These are phyloP conservation scores for Crucibulum cyathiforme DNA, from an alignment of 1,284 basidiomycete species.

Conservation along the genomic window DNA sequence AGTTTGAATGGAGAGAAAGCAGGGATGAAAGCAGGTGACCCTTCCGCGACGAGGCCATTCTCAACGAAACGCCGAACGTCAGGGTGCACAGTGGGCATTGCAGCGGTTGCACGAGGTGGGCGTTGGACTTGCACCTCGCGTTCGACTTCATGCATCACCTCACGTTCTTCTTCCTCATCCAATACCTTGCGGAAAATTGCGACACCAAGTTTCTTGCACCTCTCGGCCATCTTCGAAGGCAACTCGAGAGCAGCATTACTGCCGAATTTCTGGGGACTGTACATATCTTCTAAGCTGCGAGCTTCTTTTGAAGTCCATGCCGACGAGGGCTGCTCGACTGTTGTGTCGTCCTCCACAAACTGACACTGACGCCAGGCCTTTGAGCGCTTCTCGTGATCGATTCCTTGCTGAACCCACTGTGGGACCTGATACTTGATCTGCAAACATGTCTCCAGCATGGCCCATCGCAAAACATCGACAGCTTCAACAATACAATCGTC, in stretches of 20 bases:
- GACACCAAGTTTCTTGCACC: not conserved
- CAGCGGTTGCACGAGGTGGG: conserved; percentile 33
- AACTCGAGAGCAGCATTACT: not conserved
- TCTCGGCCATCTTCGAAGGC: not conserved
- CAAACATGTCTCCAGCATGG: conserved; percentile 50
- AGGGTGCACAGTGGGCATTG: not conserved
- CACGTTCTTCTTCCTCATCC: conserved; percentile 58
- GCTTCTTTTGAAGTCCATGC: conserved; percentile 4
- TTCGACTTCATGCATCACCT: conserved; percentile 51
- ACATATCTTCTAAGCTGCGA: conserved; percentile 16
- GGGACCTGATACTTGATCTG: conserved; percentile 47
- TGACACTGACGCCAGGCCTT: not conserved
- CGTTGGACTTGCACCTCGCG: conserved; percentile 45
- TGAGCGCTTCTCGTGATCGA: conserved; percentile 43
- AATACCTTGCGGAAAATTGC: conserved; percentile 10
- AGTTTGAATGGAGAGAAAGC: not conserved
- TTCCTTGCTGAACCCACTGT: conserved; percentile 56
- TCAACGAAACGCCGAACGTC: not conserved
- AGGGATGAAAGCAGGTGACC: not conserved
- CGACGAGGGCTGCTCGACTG: conserved; percentile 2
- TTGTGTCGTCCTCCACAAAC: conserved; percentile 1
- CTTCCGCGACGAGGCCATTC: not conserved
- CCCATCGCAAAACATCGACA: conserved; percentile 51
- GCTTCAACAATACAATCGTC: conserved; percentile 15
- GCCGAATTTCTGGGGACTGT: not conserved